phyloP scores from a whole-genome alignment of 768 basidiomycete genomes.

The Exsudoporus frostii region DNA sequence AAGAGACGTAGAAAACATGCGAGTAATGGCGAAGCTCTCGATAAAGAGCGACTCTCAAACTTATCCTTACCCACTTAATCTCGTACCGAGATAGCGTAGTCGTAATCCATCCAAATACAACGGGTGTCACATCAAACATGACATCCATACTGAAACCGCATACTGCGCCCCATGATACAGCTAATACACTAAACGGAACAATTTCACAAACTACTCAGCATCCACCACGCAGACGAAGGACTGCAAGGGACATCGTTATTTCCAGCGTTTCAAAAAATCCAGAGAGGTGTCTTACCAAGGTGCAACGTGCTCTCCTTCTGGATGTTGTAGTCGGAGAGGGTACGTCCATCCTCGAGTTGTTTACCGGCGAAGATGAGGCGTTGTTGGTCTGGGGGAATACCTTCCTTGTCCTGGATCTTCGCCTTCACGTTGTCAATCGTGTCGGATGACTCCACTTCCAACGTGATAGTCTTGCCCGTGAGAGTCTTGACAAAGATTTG shows the following conservation, averaged over 20 bases:
- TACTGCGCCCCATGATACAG: not conserved
- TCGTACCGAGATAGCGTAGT: not conserved
- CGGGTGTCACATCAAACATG: not conserved
- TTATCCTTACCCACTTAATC: no score
- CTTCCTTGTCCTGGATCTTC: slow-evolving; percentile 80
- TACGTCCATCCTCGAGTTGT: slow-evolving; percentile 76
- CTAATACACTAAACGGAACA: not conserved
- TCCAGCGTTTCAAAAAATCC: accelerated
- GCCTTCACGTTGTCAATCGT: slow-evolving; percentile 77
- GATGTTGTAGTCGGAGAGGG: slow-evolving; percentile 74
- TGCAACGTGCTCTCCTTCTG: slow-evolving; percentile 74
- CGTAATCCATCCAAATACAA: not conserved
- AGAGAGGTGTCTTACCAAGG: slow-evolving; percentile 34
- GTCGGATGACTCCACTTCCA: slow-evolving; percentile 74
- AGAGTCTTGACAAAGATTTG: slow-evolving; percentile 72
- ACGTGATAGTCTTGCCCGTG: slow-evolving; percentile 74
- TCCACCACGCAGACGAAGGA: slow-evolving; percentile 82
- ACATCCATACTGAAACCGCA: not conserved
- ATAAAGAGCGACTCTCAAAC: not conserved
- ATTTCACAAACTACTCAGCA: slow-evolving; percentile 31
- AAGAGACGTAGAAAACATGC: slow-evolving; percentile 23
- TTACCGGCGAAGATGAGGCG: slow-evolving; percentile 80
- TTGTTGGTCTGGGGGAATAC: slow-evolving; percentile 76
- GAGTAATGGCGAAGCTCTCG: not conserved
- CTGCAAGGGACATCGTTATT: slow-evolving; percentile 26